Base-by-base conservation (phyloP, 129 eudicot genomes). In the Centrapalus pauciflorus region DNA sequence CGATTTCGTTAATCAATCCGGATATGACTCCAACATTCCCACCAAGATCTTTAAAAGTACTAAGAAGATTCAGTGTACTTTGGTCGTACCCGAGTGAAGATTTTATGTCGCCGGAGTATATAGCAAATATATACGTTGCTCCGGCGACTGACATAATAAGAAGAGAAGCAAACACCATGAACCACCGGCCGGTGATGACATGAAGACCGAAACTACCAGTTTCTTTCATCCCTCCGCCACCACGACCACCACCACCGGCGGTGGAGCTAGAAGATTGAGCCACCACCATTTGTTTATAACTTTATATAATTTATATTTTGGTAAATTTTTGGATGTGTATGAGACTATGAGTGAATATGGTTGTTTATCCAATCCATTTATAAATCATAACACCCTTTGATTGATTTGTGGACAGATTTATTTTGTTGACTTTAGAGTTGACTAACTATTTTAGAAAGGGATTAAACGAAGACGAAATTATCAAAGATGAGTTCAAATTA, bases 31-130 rank as follows among this genome's bases (percentile, higher is more conserved):
- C 97, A 4, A 90, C 81, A 56, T 84, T 87, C 0, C 84, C 87
- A 5, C 95, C 97, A n/a, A 87, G 65, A 77, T 84, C 90, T 55
- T 90, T 90, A 74, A 84, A 90, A 30, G 87, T 84, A 34, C 97
- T 58, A 0, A 90, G 64, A 2, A 90, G 79, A 56, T 90, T 90
- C 5, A 90, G 69, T 70, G 97, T 90, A 4, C 93, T 81, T 62
- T 90, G 97, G 65, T 87, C 90, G 51, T 90, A 90, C 5, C 95
- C 97, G 11, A 87, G 74, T 21, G 93, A 69, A 12, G 75, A 19
- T 58, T 90, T 90, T 21, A 90, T 76, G 43, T 87, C 93, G 5
- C 72, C 77, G 30, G 95, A 87, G 79, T 90, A 90, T 50, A 79
- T 67, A n/a, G 95, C 97, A 33, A 90, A 87, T 74, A 90, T 82